These are phyloP conservation scores for Botrytis cinerea DNA, from an alignment of 2,329 filamentous ascomycete species.

Conservation along the genomic window DNA sequence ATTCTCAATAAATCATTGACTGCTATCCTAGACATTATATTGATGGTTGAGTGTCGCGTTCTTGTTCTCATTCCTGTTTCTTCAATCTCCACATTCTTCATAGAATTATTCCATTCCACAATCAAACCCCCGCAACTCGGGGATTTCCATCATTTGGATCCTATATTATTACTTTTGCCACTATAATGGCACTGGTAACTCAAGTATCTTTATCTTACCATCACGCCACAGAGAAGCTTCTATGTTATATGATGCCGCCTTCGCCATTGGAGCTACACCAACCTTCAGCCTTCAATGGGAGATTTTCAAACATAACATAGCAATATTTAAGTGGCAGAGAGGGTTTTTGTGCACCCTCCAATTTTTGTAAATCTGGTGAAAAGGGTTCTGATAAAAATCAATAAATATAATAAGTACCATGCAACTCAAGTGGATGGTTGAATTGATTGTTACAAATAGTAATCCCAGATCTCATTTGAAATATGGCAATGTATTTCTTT, in stretches of 20 bases:
- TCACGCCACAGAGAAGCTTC: not conserved
- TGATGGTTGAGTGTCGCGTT: not conserved
- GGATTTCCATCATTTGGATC: not conserved
- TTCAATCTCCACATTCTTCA: not conserved
- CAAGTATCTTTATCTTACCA: not conserved
- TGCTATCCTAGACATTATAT: not conserved
- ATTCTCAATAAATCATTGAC: not conserved
- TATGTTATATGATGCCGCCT: not conserved
- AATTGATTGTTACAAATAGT: fast-evolving
- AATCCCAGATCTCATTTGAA: not conserved
- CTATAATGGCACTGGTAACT: not conserved
- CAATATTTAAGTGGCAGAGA: not conserved
- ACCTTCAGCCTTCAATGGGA: not conserved
- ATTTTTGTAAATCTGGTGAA: not conserved
- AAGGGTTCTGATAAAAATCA: not conserved
- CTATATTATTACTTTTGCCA: not conserved
- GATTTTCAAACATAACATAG: not conserved
- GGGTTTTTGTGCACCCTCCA: not conserved
- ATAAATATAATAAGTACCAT: not conserved
- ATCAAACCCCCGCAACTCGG: not conserved
- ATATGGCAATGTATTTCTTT: not conserved
- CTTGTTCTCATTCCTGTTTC: conserved; percentile 29
- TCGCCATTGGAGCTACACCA: not conserved
- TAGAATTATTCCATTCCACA: not conserved
- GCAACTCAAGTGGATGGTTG: not conserved